These are phyloP conservation scores for Bipolaris zeicola DNA, from an alignment of 2,329 filamentous ascomycete species.

Conservation along the genomic window DNA sequence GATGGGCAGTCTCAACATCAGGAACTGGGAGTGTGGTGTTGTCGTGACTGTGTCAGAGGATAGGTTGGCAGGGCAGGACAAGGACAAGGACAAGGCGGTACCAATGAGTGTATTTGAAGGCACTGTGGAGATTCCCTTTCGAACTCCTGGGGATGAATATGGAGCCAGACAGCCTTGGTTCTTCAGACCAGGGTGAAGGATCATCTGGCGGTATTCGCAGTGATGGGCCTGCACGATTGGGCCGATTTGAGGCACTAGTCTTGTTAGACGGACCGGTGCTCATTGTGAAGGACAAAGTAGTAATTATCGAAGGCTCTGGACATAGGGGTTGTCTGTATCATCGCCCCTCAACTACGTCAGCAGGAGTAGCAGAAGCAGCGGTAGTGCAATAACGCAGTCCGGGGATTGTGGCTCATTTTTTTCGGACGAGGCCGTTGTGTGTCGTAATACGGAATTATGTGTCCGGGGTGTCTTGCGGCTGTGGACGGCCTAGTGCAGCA, in stretches of 20 bases:
- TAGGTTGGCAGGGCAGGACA: constrained; percentile 17
- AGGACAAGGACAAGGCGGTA: constrained; percentile 24
- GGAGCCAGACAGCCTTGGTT: constrained; percentile 54
- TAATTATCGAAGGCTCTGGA: no score
- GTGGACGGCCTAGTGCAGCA: background rate
- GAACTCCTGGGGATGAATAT: constrained; percentile 62
- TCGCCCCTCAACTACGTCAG: background rate
- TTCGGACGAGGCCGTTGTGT: no score
- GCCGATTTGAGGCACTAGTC: background rate
- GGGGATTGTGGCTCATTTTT: no score
- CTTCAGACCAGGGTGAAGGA: constrained; percentile 31
- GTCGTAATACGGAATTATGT: no score
- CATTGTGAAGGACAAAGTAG: no score
- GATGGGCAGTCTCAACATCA: constrained; percentile 70
- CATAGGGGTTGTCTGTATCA: no score
- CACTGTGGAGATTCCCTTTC: constrained; percentile 68
- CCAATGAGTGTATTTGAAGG: constrained; percentile 59
- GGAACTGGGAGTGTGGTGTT: constrained; percentile 97
- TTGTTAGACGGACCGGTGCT: background rate
- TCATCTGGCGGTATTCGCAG: background rate
- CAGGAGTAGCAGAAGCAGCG: background rate
- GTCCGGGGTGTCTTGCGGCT: background rate
- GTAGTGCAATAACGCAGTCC: background rate
- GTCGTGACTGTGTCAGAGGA: constrained; percentile 64
- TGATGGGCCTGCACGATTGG: background rate